These are phyloP conservation scores for Austroboletus niveus DNA, from an alignment of 1,284 basidiomycete genomes.

Conservation along the genomic window DNA sequence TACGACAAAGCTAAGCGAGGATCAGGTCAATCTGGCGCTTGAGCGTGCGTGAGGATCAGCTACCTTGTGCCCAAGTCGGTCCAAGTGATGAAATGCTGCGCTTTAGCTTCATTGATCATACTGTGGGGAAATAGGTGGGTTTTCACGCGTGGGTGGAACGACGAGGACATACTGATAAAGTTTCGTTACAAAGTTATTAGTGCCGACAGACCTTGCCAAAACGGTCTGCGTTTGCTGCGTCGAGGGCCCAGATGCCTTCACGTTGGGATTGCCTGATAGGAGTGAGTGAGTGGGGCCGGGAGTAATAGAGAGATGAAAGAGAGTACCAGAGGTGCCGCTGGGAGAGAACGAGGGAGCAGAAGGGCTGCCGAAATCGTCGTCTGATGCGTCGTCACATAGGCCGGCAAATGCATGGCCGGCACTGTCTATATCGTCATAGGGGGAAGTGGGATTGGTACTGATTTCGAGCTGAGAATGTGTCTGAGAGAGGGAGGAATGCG, in stretches of 20 bases:
- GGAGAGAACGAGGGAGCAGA: conserved; percentile 14
- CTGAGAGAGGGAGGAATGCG: conserved; percentile 32
- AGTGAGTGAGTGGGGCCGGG: neutral
- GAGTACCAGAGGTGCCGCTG: conserved; percentile 12
- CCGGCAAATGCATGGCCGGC: conserved; percentile 8
- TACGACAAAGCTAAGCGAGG: conserved; percentile 64
- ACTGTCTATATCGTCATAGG: conserved; percentile 30
- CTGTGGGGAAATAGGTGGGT: conserved; percentile 34
- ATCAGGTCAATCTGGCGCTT: neutral
- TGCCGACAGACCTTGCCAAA: conserved; percentile 63
- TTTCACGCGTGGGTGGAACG: conserved; percentile 2
- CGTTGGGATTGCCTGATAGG: conserved; percentile 7
- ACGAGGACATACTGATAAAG: conserved; percentile 65
- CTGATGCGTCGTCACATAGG: conserved; percentile 25
- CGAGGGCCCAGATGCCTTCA: conserved; percentile 13
- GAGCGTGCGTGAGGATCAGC: neutral
- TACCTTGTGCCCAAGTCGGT: conserved; percentile 72
- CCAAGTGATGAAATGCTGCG: conserved; percentile 74
- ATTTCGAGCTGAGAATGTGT: conserved; percentile 20
- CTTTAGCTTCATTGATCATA: conserved; percentile 81
- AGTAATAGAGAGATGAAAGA: neutral
- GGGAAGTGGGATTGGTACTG: conserved; percentile 18
- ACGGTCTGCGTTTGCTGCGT: conserved; percentile 39
- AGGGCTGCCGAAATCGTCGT: conserved; percentile 26
- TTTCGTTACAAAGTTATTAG: conserved; percentile 83